Conservation (phyloP, 768 basidiomycete genomes). For the Amylocystis lapponica region DNA sequence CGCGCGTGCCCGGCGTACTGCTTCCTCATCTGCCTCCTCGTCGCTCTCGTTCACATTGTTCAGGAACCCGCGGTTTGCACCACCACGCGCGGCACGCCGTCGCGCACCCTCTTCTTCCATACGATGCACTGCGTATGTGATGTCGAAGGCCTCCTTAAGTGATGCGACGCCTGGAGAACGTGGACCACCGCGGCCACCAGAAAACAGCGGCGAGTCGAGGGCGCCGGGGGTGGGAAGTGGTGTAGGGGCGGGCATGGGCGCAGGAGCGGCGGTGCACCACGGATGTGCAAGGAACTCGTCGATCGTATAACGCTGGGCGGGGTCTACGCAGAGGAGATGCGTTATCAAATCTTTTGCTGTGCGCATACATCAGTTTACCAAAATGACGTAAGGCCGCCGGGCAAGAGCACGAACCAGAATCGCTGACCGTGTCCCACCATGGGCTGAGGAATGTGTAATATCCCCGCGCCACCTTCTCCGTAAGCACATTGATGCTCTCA, state of each 20-base stretch:
- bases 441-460: slow-evolving; percentile 98
- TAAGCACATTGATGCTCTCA: slow-evolving; percentile 95
- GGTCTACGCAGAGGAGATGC: slow-evolving; percentile 93
- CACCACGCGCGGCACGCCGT: slow-evolving; percentile 76
- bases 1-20: slow-evolving; percentile 14
- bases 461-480: slow-evolving; percentile 95
- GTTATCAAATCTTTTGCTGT: slow-evolving; percentile 92
- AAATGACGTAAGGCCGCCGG: not conserved
- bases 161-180: slow-evolving; percentile 88
- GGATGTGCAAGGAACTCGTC: slow-evolving; percentile 97
- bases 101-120: slow-evolving; percentile 99
- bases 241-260: slow-evolving; percentile 60
- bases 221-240: slow-evolving; percentile 42
- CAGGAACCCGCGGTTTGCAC: slow-evolving; percentile 78
- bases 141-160: slow-evolving; percentile 97
- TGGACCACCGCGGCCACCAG: slow-evolving; percentile 48
- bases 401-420: slow-evolving; percentile 56
- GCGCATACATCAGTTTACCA: not conserved
- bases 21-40: slow-evolving; percentile 56
- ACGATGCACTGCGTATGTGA: slow-evolving; percentile 97
- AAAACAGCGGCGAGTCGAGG: slow-evolving; percentile 88
- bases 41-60: slow-evolving; percentile 91
- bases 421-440: slow-evolving; percentile 97
- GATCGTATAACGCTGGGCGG: slow-evolving; percentile 92
- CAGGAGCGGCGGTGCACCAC: slow-evolving; percentile 78